Evolutionary conservation across 192 early-diverging fungal genomes (phyloP).

Genomic region (Ramicandelaber brevisporus): DNA sequence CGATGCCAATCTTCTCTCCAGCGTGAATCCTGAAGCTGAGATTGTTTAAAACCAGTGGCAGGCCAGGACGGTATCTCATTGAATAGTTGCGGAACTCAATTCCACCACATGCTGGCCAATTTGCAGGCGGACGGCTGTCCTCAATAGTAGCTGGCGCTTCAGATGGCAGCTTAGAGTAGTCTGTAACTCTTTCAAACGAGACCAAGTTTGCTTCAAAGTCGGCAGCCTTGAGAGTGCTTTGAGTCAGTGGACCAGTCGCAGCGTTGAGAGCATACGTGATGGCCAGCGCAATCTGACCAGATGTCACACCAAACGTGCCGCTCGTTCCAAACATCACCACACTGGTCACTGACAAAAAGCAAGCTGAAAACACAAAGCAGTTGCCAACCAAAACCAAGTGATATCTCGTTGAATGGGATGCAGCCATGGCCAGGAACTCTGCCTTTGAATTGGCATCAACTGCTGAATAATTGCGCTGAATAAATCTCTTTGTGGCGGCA

Average conservation of each 20-base stretch:
- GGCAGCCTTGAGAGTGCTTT: too few species aligned
- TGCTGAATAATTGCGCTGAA: slow-evolving; percentile 30
- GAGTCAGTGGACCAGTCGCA: too few species aligned
- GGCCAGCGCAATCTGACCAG: slow-evolving; percentile 33
- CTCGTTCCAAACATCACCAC: slow-evolving; percentile 25
- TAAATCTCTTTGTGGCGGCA: slow-evolving; percentile 26
- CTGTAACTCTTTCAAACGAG: too few species aligned
- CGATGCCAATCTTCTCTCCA: too few species aligned
- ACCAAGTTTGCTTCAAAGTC: too few species aligned
- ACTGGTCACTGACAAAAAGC: slow-evolving; percentile 40
- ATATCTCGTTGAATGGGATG: slow-evolving; percentile 36
- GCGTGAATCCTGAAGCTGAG: slow-evolving; percentile 6
- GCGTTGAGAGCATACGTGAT: slow-evolving; percentile 38
- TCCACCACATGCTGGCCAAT: slow-evolving; percentile 6
- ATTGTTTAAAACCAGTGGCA: slow-evolving; percentile 45
- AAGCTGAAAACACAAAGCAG: slow-evolving; percentile 50
- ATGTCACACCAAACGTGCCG: too few species aligned
- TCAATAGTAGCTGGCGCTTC: slow-evolving; percentile 5
- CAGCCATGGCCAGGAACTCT: slow-evolving; percentile 43
- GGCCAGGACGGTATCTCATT: slow-evolving; percentile 44
- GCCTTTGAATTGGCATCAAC: slow-evolving; percentile 63
- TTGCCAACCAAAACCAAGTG: slow-evolving; percentile 61
- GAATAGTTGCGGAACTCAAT: slow-evolving; percentile 26
- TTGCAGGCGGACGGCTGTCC: not conserved
- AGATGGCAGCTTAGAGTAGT: not conserved